Evolutionary conservation across 192 early-diverging fungal species (phyloP).

Genomic region (Obelidium mucronatum): DNA sequence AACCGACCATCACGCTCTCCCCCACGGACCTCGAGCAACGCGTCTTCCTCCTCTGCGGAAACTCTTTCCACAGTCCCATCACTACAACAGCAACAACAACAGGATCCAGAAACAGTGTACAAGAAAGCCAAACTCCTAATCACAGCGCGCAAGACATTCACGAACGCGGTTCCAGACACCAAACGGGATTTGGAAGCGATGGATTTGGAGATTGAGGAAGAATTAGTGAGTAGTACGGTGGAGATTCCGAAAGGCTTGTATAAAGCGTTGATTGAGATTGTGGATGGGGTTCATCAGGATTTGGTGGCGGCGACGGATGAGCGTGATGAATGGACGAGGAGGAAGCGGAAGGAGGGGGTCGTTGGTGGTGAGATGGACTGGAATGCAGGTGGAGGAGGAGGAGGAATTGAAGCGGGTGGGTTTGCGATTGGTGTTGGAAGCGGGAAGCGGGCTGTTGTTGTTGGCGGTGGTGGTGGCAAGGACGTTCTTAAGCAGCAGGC

Average conservation of each 20-base stretch:
- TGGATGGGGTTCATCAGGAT: conserved; percentile 23
- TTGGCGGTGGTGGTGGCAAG: too few species aligned
- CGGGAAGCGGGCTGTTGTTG: not conserved
- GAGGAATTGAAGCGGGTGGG: not conserved
- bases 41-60: not conserved
- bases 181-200: not conserved
- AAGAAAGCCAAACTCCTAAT: conserved; percentile 19
- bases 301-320: not conserved
- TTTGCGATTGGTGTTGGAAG: conserved; percentile 17
- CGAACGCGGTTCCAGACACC: not conserved
- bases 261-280: conserved; percentile 3
- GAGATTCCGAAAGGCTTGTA: conserved; percentile 1
- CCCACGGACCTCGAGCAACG: not conserved
- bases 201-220: not conserved
- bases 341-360: not conserved
- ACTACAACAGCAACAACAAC: not conserved
- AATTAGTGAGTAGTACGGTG: not conserved
- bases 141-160: not conserved
- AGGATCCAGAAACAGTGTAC: not conserved
- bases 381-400: not conserved
- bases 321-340: not conserved
- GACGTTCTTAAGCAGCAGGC: not conserved
- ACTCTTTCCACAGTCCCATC: not conserved
- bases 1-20: not conserved
- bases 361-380: not conserved